A percentile compares a stretch with the other conserved stretches of the same genome.
Conservation (phyloP, 768 basidiomycete species). For the Lentinus brumalis region DNA sequence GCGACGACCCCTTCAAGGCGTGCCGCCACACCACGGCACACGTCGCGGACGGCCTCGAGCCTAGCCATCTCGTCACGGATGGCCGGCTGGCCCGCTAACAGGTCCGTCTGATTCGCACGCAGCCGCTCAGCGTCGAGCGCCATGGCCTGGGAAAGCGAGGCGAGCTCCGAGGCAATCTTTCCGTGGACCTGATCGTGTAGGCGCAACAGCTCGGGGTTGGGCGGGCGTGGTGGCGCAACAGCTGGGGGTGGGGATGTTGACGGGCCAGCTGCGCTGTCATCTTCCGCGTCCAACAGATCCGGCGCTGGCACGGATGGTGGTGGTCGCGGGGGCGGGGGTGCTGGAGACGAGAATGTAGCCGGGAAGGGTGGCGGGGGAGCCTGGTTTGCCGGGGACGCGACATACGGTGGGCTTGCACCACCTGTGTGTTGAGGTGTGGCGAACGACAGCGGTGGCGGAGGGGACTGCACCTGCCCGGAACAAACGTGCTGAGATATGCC, state of each 20-base stretch:
- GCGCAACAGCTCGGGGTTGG: slow-evolving; percentile 85
- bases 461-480: slow-evolving; percentile 23
- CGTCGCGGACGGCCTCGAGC: slow-evolving; percentile 88
- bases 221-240: slow-evolving; percentile 72
- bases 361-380: slow-evolving; percentile 17
- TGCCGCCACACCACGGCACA: slow-evolving; percentile 78
- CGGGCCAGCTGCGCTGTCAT: slow-evolving; percentile 15
- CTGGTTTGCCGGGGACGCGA: slow-evolving; percentile 26
- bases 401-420: slow-evolving; percentile 19
- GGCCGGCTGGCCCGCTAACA: slow-evolving; percentile 88
- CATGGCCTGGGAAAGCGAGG: slow-evolving; percentile 66
- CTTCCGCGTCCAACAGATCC: slow-evolving; percentile 65
- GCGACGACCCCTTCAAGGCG: slow-evolving; percentile 65
- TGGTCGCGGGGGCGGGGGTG: slow-evolving; percentile 19
- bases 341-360: slow-evolving; percentile 9
- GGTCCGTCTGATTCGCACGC: slow-evolving; percentile 79
- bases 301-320: slow-evolving; percentile 37
- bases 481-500: neutral
- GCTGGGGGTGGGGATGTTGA: slow-evolving; percentile 31
- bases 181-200: slow-evolving; percentile 78
- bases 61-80: slow-evolving; percentile 96
- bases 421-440: slow-evolving; percentile 29
- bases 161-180: slow-evolving; percentile 71
- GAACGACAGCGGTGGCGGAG: slow-evolving; percentile 30
- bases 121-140: slow-evolving; percentile 71